Base-by-base conservation (phyloP, 345 rosid genomes). In the Jatropha curcas region DNA sequence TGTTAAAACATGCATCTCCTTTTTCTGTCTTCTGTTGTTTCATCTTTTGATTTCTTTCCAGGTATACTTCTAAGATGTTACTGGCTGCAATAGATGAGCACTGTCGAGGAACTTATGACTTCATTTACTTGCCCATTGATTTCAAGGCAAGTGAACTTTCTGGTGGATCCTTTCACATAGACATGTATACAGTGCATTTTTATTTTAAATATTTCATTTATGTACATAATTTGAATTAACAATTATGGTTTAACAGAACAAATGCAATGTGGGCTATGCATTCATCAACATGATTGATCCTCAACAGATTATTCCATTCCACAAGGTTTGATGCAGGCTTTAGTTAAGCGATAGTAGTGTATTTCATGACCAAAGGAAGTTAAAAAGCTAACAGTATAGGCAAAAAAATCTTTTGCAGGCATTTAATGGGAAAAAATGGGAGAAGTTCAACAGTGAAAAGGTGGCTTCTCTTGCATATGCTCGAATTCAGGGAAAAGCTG, bases 231-330 rank as follows among this genome's bases (percentile, higher is more conserved):
- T 52, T 14, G n/a, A 58, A 25, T 55, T 65, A 30, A 59, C 5
- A 34, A 19, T 39, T 48, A 31, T 34, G 56, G 56, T 55, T 41
- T 56, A n/a, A 50, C 90, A 92, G 97, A 92, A 92, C 82, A 92
- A 92, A 77, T 92, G 97, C 87, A 92, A 92, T 51, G 97, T 92
- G 76, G 97, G 97, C 59, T 92, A 92, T 81, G 96, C 97, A 50
- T 92, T 92, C 76, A 88, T 92, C 85, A 92, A 92, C 84, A 84
- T 92, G 86, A 81, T 82, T 30, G 90, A 88, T 84, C 96, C 97
- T 70, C 76, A 77, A 63, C 89, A 92, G 81, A 92, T 92, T 46
- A 77, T 88, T 74, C 90, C 93, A 27, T 92, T 92, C 77, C 51
- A 71, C 63, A 71, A 77, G 80, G 80, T 76, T 24, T 50, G 41